These are phyloP conservation scores for Hibiscus trionum DNA, from an alignment of 345 rosid species.

Conservation along the genomic window DNA sequence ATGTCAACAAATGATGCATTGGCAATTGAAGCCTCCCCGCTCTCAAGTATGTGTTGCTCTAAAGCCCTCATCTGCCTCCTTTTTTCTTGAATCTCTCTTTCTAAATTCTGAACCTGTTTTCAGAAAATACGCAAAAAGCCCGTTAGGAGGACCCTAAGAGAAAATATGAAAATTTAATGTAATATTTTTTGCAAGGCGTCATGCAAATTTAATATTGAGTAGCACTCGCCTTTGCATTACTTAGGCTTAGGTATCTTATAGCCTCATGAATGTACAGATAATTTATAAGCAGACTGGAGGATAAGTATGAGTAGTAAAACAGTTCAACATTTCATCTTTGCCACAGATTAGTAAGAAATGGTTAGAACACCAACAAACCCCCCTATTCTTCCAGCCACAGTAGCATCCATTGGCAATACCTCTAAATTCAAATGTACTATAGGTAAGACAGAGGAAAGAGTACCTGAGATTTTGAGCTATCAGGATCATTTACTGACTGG, in stretches of 20 bases:
- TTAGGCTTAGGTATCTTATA: background rate
- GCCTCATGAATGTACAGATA: background rate
- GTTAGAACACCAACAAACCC: background rate
- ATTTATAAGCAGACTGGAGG: background rate
- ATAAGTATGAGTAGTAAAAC: background rate
- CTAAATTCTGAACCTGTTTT: slow-evolving; percentile 70
- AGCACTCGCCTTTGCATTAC: background rate
- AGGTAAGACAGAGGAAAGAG: slow-evolving; percentile 8
- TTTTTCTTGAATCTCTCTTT: slow-evolving; percentile 84
- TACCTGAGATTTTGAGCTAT: slow-evolving; percentile 73
- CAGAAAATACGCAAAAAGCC: slow-evolving; percentile 11
- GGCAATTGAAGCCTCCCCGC: slow-evolving; percentile 86
- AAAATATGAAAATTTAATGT: background rate
- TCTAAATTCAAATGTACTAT: background rate
- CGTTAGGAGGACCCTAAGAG: background rate
- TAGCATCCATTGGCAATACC: background rate
- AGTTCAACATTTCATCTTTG: background rate
- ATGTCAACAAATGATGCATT: slow-evolving; percentile 86
- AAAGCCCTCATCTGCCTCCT: slow-evolving; percentile 76
- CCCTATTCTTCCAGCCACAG: background rate
- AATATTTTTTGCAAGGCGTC: too few species aligned
- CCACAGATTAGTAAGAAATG: background rate
- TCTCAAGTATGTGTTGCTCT: slow-evolving; percentile 82
- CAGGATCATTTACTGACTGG: slow-evolving; percentile 83
- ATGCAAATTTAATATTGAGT: background rate